Evolutionary conservation across 495 filamentous ascomycete genomes (phyloP).

Genomic region (Thozetella sp.): DNA sequence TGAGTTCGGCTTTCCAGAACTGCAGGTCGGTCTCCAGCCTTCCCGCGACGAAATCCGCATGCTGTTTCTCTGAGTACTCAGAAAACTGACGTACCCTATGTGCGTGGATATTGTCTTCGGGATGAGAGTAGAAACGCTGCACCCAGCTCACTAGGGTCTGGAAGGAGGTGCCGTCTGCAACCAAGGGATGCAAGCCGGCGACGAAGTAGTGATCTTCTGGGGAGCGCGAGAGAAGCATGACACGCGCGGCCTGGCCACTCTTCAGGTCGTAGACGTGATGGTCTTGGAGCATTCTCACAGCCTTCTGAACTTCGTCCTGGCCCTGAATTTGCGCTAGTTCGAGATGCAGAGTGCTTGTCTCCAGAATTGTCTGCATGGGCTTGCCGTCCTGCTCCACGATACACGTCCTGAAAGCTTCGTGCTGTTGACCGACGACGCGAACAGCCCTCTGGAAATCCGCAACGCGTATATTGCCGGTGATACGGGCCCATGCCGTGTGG

Average conservation of each 20-base stretch:
- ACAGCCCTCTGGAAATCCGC: constrained; percentile 29
- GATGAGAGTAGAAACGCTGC: background rate
- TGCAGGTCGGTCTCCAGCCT: constrained; percentile 9
- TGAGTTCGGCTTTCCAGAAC: constrained; percentile 40
- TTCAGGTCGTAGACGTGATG: background rate
- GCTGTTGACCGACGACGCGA: constrained; percentile 20
- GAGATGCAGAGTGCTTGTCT: background rate
- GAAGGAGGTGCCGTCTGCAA: background rate
- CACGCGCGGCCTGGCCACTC: background rate
- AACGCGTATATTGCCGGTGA: constrained; percentile 23
- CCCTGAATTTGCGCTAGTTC: background rate
- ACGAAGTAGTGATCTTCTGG: background rate
- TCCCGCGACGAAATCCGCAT: constrained; percentile 3
- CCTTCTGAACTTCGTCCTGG: background rate
- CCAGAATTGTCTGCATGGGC: constrained; percentile 9
- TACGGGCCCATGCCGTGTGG: constrained; percentile 12
- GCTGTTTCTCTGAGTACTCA: constrained; percentile 16
- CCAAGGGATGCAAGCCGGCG: background rate
- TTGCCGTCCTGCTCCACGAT: constrained; percentile 29
- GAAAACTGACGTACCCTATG: background rate
- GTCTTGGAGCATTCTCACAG: background rate
- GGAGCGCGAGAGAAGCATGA: background rate
- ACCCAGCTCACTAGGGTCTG: background rate
- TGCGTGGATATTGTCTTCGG: background rate
- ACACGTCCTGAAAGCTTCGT: constrained; percentile 40